Evolutionary conservation across 257 asterid species (phyloP), one percentile per base, ranked within the genome.

Genomic region (Solanum neorickii): DNA sequence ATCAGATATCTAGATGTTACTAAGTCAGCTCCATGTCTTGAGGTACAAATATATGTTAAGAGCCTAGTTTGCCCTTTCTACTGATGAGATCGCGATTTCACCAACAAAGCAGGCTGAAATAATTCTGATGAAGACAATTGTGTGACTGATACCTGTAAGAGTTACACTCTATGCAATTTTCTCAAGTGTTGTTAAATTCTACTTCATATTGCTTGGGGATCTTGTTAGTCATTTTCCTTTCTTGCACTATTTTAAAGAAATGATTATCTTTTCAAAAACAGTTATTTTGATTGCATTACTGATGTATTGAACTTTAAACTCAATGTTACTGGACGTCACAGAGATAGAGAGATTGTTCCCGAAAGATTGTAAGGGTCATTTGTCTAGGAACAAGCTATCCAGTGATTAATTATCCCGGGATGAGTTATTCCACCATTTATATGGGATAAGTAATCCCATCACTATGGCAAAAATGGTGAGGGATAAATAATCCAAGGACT

Each of bases 301-400:
- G 77, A 12, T 70, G 14, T 70, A 8, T 68, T 25, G 74, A 25
- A 27, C 74, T 68, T 65, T 65, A 65, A 65, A 65, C 72, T 65
- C 35, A 66, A 5, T 12, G 35, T 25, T 66, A 25, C 1, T 1
- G 2, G 20, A 66, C 0, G 12, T 56, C 25, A n/a, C 0, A 0
- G 62, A 0, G 62, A 52, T 52, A 52, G n/a, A 16, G n/a, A 18
- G 62, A 52, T 0, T 52, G 62, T 18, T 52, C n/a, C 4, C 4
- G n/a, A 18, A 52, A 52, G 62, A 52, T 18, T 52, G 62, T 18
- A 52, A 0, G 20, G n/a, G 0, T 52, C 2, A 10, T 18, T 52
- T 52, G 62, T 18, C 20, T 52, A 9, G 62, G n/a, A 52, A 18
- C 62, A 52, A 0, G 10, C 1, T 52, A 52, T 52, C 62, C 10